Conservation (phyloP, 176 grass and related monocot species). For the Juncus effusus region DNA sequence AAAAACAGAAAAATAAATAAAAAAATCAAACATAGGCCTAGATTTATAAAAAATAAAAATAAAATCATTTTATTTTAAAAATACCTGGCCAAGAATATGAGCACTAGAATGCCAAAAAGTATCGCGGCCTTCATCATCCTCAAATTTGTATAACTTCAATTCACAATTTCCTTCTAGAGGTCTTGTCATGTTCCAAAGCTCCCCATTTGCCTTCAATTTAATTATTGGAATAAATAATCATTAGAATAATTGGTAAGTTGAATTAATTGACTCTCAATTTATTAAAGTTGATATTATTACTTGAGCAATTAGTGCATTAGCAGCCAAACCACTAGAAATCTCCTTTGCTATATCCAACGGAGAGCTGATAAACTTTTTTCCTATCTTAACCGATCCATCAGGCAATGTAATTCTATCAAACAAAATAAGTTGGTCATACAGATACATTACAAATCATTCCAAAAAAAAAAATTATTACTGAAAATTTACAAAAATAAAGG, state of each 20-base stretch:
- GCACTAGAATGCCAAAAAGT: conserved; percentile 99
- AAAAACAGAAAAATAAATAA: conserved; percentile 25
- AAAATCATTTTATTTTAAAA: conserved; percentile 2
- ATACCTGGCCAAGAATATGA: conserved; percentile 96
- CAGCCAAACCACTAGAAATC: conserved; percentile 77
- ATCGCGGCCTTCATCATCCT: conserved; percentile 84
- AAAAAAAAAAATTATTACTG: not conserved
- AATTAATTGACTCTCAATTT: too few species aligned
- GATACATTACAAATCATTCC: not conserved
- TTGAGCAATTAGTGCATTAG: conserved; percentile 78
- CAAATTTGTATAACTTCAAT: conserved; percentile 85
- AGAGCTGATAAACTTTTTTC: conserved; percentile 70
- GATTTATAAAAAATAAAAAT: not conserved
- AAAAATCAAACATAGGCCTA: not conserved
- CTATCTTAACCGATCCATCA: conserved; percentile 66
- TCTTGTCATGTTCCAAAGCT: conserved; percentile 89
- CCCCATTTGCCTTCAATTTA: conserved; percentile 46
- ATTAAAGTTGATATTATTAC: too few species aligned
- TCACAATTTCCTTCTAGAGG: conserved; percentile 77
- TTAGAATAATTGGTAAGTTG: not conserved
- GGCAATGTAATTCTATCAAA: conserved; percentile 71
- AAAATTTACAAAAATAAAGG: conserved; percentile 1
- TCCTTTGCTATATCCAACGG: conserved; percentile 84
- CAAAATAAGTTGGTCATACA: too few species aligned
- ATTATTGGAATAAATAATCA: not conserved